These are phyloP conservation scores for Closterium sp. DNA, from an alignment of 139 green algal species.

Conservation along the genomic window DNA sequence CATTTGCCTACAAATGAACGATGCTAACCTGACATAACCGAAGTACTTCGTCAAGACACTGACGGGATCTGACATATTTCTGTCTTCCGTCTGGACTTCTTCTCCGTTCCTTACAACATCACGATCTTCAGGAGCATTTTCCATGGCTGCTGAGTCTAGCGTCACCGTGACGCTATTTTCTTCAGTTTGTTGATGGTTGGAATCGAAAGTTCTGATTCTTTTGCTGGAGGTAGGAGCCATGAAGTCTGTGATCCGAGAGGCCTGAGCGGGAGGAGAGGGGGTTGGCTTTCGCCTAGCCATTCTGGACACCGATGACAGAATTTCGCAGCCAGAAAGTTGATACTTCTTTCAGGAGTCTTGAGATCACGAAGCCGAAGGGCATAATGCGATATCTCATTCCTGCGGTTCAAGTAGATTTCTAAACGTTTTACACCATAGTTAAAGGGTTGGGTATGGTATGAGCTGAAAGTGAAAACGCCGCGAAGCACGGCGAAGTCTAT, in stretches of 20 bases:
- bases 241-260: background rate
- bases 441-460: too few species aligned
- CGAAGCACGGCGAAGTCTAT: background rate
- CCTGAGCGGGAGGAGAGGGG: background rate
- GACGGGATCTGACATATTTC: background rate
- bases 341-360: too few species aligned
- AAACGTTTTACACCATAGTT: too few species aligned
- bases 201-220: background rate
- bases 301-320: background rate
- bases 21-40: background rate
- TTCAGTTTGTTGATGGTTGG: background rate
- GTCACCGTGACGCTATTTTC: background rate
- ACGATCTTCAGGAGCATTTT: background rate
- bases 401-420: too few species aligned
- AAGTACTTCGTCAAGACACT: conserved; percentile 6
- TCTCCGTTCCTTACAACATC: background rate
- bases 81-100: background rate
- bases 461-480: background rate
- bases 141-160: background rate
- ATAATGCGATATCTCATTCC: too few species aligned
- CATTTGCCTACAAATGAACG: background rate
- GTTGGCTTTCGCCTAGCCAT: background rate
- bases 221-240: background rate
- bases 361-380: too few species aligned
- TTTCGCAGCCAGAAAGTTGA: too few species aligned